These are phyloP conservation scores for Populus alba DNA, from an alignment of 345 rosid species.

Conservation along the genomic window DNA sequence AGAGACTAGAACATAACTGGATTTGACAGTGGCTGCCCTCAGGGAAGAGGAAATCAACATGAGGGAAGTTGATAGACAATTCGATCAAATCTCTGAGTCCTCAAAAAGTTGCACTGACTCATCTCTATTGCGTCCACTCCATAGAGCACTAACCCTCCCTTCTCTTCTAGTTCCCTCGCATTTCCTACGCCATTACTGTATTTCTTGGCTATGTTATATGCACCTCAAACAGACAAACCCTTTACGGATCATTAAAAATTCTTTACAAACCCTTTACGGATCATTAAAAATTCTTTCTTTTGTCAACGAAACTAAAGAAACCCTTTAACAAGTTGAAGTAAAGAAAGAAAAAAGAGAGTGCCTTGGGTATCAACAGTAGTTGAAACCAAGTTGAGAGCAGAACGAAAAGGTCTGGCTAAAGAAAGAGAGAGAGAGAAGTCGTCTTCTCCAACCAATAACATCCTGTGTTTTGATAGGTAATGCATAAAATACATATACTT, in stretches of 20 bases:
- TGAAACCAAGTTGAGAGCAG: slow-evolving; percentile 55
- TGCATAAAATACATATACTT: background rate
- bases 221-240: background rate
- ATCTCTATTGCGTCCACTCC: slow-evolving; percentile 42
- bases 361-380: slow-evolving; percentile 49
- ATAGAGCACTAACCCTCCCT: slow-evolving; percentile 29
- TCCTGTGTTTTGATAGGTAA: slow-evolving; percentile 36
- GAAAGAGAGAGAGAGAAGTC: slow-evolving; percentile 56
- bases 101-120: slow-evolving; percentile 31
- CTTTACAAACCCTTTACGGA: background rate
- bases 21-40: slow-evolving; percentile 34
- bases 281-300: background rate
- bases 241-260: background rate
- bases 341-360: background rate
- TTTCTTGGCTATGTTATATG: slow-evolving; percentile 24
- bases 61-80: slow-evolving; percentile 42
- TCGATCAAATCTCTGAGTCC: slow-evolving; percentile 34
- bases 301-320: background rate
- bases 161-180: slow-evolving; percentile 28
- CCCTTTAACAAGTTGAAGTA: background rate
- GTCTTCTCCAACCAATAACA: slow-evolving; percentile 60
- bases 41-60: slow-evolving; percentile 34
- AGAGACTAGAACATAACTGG: slow-evolving; percentile 19
- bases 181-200: slow-evolving; percentile 28
- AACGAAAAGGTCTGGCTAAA: slow-evolving; percentile 54